Evolutionary conservation across 495 filamentous ascomycete species (phyloP).

Genomic region (Hypoxylon fuscum): DNA sequence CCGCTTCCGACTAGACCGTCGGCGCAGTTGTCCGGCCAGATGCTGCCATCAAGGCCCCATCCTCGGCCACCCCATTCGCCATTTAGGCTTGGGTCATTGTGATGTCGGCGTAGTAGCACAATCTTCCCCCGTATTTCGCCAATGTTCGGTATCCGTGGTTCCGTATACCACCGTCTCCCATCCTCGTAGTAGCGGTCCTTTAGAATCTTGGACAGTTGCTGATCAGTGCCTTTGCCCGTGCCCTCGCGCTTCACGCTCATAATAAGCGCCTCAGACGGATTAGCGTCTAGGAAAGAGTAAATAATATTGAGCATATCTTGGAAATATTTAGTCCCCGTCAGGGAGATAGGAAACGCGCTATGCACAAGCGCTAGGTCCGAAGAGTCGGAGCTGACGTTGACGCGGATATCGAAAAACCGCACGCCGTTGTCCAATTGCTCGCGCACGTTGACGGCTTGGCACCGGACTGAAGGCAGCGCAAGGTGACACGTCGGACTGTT

Average conservation of each 20-base stretch:
- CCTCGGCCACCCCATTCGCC: constrained; percentile 68
- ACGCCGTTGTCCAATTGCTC: constrained; percentile 90
- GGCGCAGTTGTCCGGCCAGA: constrained; percentile 90
- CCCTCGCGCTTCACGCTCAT: constrained; percentile 94
- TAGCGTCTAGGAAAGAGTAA: constrained; percentile 75
- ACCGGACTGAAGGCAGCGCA: constrained; percentile 91
- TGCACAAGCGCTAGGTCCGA: constrained; percentile 71
- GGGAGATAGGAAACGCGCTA: constrained; percentile 57
- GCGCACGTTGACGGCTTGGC: constrained; percentile 80
- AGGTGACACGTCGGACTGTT: constrained; percentile 86
- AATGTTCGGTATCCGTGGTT: constrained; percentile 80
- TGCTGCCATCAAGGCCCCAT: constrained; percentile 83
- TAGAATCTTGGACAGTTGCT: constrained; percentile 77
- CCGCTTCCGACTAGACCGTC: constrained; percentile 77
- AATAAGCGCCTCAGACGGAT: constrained; percentile 84
- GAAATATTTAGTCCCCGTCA: constrained; percentile 71
- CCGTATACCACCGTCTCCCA: constrained; percentile 75
- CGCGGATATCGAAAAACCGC: constrained; percentile 92
- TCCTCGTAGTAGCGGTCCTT: constrained; percentile 73
- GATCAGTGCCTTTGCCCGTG: constrained; percentile 78
- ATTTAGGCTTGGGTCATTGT: constrained; percentile 67
- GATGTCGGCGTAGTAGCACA: constrained; percentile 84
- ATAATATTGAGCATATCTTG: constrained; percentile 73
- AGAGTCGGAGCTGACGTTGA: constrained; percentile 71
- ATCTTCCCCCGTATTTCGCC: constrained; percentile 84